Conservation (phyloP, 1,284 basidiomycete species). For the Cerioporus squamosus region DNA sequence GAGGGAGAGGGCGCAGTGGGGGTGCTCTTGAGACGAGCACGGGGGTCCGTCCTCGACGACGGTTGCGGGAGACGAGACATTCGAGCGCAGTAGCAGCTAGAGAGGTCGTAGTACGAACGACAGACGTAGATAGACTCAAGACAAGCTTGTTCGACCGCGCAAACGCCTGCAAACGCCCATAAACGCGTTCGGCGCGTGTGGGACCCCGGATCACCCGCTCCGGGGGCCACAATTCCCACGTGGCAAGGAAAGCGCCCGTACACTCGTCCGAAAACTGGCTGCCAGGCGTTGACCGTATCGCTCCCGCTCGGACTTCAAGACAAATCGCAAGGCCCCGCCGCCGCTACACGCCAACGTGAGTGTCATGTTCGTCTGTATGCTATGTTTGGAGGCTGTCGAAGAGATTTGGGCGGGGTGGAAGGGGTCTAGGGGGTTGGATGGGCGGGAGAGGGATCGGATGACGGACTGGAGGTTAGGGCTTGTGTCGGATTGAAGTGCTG, state of each 20-base stretch:
- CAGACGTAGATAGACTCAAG: not conserved
- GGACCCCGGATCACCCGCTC: slow-evolving; percentile 16
- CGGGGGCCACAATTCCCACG: slow-evolving; percentile 17
- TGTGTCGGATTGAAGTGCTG: slow-evolving; percentile 22
- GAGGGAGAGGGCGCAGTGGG: slow-evolving; percentile 13
- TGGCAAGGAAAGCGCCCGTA: slow-evolving; percentile 16
- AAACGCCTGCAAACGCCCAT: slow-evolving; percentile 19
- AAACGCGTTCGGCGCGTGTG: slow-evolving; percentile 20
- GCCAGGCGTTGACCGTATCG: slow-evolving; percentile 24
- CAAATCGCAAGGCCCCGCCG: slow-evolving; percentile 33
- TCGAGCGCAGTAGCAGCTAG: not conserved
- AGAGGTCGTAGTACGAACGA: not conserved
- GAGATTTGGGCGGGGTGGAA: slow-evolving; percentile 14
- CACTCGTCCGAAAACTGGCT: slow-evolving; percentile 18
- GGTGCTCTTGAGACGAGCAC: slow-evolving; percentile 33
- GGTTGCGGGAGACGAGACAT: slow-evolving; percentile 58
- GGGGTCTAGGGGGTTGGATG: slow-evolving; percentile 34
- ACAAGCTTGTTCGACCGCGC: not conserved
- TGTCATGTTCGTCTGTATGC: slow-evolving; percentile 21
- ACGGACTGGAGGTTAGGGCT: slow-evolving; percentile 15
- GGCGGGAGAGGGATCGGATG: slow-evolving; percentile 29
- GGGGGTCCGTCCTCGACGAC: slow-evolving; percentile 37
- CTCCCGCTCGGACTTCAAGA: slow-evolving; percentile 39
- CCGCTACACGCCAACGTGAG: slow-evolving; percentile 37
- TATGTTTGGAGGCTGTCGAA: slow-evolving; percentile 9